Evolutionary conservation across 2,329 filamentous ascomycete genomes (phyloP), one percentile per base, ranked within the genome.

Genomic region (Penicillium sp.): DNA sequence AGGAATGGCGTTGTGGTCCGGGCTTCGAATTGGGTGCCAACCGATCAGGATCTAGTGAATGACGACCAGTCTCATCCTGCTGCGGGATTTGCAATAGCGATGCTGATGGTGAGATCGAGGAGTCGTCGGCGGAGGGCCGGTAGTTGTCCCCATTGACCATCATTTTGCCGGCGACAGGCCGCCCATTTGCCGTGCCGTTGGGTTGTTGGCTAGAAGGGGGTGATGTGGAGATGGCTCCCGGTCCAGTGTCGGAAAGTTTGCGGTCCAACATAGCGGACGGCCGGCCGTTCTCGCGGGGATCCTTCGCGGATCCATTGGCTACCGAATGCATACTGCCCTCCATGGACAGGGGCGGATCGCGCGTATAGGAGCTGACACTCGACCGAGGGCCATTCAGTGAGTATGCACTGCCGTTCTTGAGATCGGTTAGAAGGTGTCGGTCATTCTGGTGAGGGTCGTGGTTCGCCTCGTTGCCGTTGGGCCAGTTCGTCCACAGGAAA

Each of bases 331-430:
- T 75, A 58, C 76, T 79, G 36, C 70, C 72, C 57, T 77, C 69
- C 61, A 74, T 73, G 47, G 74, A 70, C 53, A 68, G 68, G 32
- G 67, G 69, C 61, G 65, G 70, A 18, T 76, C 75, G 67, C 72
- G 65, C 40, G 72, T 72, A 57, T 76, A 74, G 46, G 75, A 76
- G 51, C 72, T 72, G 56, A 70, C 68, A 55, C 71, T 75, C 53
- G 78, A 75, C 62, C 77, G 78, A 60, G 80, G 83, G 68, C 86
- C 85, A 62, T 81, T 79, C 67, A 84, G 67, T 35, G 83, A 80
- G 70, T 78, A 82, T 74, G 86, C 82, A 73, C 80, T 86, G 66
- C 83, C 80, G 70, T 76, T 74, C 66, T 74, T 76, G 34, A 72
- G 52, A 29, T 69, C 67, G 46, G 71, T 70, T 59, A 72, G 56